These are phyloP conservation scores for Themeda triandra DNA, from an alignment of 176 grass and related monocot genomes.

Conservation along the genomic window DNA sequence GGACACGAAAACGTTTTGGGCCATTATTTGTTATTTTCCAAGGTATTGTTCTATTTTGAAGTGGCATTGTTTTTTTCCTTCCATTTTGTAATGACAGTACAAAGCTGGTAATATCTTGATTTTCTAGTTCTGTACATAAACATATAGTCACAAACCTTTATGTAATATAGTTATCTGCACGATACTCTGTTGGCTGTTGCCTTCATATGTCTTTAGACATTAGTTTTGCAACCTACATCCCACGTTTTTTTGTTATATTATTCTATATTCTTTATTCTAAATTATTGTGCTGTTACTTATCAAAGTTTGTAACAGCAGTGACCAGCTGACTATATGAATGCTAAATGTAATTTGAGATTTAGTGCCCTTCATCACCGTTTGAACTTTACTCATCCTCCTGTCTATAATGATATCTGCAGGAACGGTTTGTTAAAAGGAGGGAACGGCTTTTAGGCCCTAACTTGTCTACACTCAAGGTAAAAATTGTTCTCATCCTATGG, in stretches of 20 bases:
- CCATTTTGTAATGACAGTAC: constrained; percentile 2
- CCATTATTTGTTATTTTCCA: background rate
- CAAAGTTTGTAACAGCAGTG: background rate
- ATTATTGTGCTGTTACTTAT: background rate
- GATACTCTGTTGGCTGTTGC: background rate
- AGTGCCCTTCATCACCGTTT: background rate
- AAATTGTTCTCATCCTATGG: background rate
- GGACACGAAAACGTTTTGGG: background rate
- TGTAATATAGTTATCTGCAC: background rate
- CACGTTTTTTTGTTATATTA: background rate
- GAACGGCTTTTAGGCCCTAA: constrained; percentile 96
- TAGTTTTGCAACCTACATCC: background rate
- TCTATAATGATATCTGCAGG: constrained; percentile 49
- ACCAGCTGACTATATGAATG: background rate
- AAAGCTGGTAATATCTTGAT: background rate
- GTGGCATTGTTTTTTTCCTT: background rate
- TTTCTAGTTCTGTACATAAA: background rate
- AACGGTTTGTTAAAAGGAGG: constrained; percentile 96
- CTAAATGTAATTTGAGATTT: constrained; percentile 1
- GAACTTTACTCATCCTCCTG: constrained; percentile 1
- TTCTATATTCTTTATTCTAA: background rate
- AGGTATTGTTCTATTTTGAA: background rate
- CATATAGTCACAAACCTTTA: background rate
- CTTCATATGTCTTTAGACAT: background rate
- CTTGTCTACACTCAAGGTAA: constrained; percentile 91